A percentile compares a stretch with the other conserved stretches of the same genome.
Evolutionary conservation across 768 basidiomycete species (phyloP).

Genomic region (Lactarius tabidus): DNA sequence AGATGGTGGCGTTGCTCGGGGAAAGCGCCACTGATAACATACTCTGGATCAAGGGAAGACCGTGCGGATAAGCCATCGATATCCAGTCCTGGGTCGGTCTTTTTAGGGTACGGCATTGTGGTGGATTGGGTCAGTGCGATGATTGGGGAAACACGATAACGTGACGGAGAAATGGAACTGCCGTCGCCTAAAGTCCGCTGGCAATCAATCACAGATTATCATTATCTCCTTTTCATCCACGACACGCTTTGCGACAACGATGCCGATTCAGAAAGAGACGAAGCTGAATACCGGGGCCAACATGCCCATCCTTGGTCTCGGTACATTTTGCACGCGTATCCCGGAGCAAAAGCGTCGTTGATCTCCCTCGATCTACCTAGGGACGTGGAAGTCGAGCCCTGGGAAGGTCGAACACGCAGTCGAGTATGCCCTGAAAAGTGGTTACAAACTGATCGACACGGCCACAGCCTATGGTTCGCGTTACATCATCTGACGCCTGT

Average conservation of each 20-base stretch:
- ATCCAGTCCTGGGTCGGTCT: neutral
- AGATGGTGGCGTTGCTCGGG: neutral
- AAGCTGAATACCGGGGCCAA: slow-evolving; percentile 73
- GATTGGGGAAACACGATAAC: neutral
- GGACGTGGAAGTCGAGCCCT: slow-evolving; percentile 76
- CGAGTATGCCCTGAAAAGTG: slow-evolving; percentile 63
- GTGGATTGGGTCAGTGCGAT: neutral
- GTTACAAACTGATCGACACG: slow-evolving; percentile 73
- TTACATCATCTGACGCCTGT: neutral
- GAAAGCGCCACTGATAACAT: neutral
- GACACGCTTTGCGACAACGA: neutral
- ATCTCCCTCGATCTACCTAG: slow-evolving; percentile 32
- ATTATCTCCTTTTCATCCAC: neutral
- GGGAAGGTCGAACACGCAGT: slow-evolving; percentile 74
- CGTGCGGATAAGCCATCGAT: neutral
- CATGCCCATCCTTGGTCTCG: slow-evolving; percentile 49
- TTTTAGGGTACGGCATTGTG: neutral
- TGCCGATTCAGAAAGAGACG: slow-evolving; percentile 13
- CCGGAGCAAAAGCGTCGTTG: neutral
- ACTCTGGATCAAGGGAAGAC: slow-evolving; percentile 7
- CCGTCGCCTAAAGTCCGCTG: too few relatives aligned
- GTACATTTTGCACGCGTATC: slow-evolving; percentile 61
- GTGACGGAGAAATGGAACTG: too few relatives aligned
- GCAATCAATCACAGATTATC: neutral
- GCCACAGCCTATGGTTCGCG: slow-evolving; percentile 53